Evolutionary conservation across 2,329 filamentous ascomycete species (phyloP).

Genomic region (Fusarium sp.): DNA sequence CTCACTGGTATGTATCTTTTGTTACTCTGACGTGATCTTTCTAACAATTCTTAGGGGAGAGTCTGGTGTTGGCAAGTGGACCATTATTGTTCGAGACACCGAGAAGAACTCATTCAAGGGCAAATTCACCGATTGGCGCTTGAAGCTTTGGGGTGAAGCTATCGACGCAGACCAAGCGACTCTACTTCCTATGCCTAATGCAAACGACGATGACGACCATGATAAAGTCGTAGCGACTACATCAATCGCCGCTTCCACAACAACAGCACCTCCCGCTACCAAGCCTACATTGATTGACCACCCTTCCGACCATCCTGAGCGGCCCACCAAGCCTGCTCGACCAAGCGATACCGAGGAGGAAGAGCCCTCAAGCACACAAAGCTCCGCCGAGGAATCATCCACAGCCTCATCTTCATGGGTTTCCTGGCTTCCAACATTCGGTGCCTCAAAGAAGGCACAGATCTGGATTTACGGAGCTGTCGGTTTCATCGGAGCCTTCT

Average conservation of each 20-base stretch:
- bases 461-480: constrained; percentile 93
- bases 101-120: constrained; percentile 81
- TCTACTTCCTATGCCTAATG: constrained; percentile 83
- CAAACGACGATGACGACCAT: constrained; percentile 86
- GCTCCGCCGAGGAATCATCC: constrained; percentile 53
- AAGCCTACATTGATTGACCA: constrained; percentile 59
- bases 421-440: constrained; percentile 91
- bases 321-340: constrained; percentile 65
- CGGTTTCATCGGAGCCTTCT: constrained; percentile 87
- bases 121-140: constrained; percentile 88
- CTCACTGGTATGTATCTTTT: constrained; percentile 78
- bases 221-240: constrained; percentile 69
- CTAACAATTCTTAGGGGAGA: constrained; percentile 77
- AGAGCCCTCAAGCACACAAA: constrained; percentile 48
- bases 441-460: constrained; percentile 86
- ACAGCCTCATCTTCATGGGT: constrained; percentile 77
- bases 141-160: constrained; percentile 93
- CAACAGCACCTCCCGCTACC: constrained; percentile 60
- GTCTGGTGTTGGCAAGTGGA: constrained; percentile 88
- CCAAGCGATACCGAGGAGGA: constrained; percentile 50
- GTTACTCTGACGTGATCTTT: neutral
- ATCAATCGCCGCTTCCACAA: constrained; percentile 72
- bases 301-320: constrained; percentile 73
- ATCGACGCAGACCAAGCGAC: constrained; percentile 80
- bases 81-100: constrained; percentile 87